A percentile compares a stretch with the other conserved stretches of the same genome.
phyloP scores from a whole-genome alignment of 352 stramenopile species.

The Phytophthora tentaculata region DNA sequence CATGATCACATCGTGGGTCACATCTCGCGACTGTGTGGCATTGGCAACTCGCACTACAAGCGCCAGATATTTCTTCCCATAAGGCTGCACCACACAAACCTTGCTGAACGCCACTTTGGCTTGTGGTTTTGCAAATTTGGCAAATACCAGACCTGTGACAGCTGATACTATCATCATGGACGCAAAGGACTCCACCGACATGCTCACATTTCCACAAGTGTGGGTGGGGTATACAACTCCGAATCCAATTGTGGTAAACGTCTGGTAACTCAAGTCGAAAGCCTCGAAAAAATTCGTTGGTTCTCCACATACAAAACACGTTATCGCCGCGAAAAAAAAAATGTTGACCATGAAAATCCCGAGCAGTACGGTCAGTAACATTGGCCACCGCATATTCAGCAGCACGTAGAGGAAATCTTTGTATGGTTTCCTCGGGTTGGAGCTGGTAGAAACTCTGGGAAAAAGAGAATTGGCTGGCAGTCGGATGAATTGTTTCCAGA shows the following conservation, averaged over 20 bases:
- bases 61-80: slow-evolving; percentile 72
- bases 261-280: slow-evolving; percentile 85
- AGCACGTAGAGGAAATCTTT: slow-evolving; percentile 88
- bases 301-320: slow-evolving; percentile 59
- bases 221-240: slow-evolving; percentile 72
- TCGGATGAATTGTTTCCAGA: slow-evolving; percentile 76
- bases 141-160: slow-evolving; percentile 83
- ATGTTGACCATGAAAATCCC: slow-evolving; percentile 69
- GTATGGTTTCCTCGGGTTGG: slow-evolving; percentile 74
- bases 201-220: slow-evolving; percentile 74
- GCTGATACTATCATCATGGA: slow-evolving; percentile 85
- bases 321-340: slow-evolving; percentile 60
- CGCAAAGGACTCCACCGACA: slow-evolving; percentile 78
- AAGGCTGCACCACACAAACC: slow-evolving; percentile 78
- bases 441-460: slow-evolving; percentile 56
- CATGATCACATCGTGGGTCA: slow-evolving; percentile 87
- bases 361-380: slow-evolving; percentile 68
- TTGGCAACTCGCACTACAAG: slow-evolving; percentile 85
- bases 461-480: slow-evolving; percentile 79
- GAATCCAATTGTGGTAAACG: slow-evolving; percentile 88
- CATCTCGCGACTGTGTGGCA: slow-evolving; percentile 77
- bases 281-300: slow-evolving; percentile 60
- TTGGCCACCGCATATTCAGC: slow-evolving; percentile 83
- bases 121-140: slow-evolving; percentile 83
- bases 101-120: slow-evolving; percentile 85